Evolutionary conservation across 2,329 filamentous ascomycete species (phyloP), one percentile per base, ranked within the genome.

Genomic region (Diatrype stigma): DNA sequence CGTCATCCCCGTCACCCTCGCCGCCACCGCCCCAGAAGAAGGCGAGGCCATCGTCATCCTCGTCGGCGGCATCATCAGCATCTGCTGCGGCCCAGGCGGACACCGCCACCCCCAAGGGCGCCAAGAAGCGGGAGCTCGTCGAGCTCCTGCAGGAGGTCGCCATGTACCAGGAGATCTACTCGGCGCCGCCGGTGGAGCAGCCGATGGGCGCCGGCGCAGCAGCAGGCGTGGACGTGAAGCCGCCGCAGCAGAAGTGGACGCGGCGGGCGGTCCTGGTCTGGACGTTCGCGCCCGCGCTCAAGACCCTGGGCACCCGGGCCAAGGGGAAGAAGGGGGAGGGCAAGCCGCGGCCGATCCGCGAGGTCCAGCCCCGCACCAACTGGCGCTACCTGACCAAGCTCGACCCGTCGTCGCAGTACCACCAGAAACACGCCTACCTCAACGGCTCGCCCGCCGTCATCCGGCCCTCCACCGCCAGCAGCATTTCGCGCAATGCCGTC

Each of bases 121-220:
- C n/a, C n/a, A n/a, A n/a, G n/a, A n/a, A n/a, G n/a, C n/a, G n/a
- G n/a, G n/a, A n/a, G 16, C 65, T 66, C 21, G 78, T 79, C 60
- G 79, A 84, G 42, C 72, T 84, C 51, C 75, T 85, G 47, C 73
- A 77, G 56, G 78, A 79, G 64, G 81, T 85, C 44, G 80, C 80
- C 63, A 86, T 86, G 82, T 82, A 84, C 64, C 83, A 86, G 64
- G 83, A 86, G 70, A 74, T 86, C 34, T 84, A 78, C 75, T 85
- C 80, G 3, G 69, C 72, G 12, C 66, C 78, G n/a, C n/a, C n/a
- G n/a, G n/a, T n/a, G n/a, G n/a, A n/a, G n/a, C n/a, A n/a, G n/a
- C n/a, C 3, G 75, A 75, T 6, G 72, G 74, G 28, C 3, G n/a
- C 45, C 19, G 53, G 34, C 19, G 46, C 38, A 19, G 38, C 40